Percentiles rank a stretch among this genome's conserved stretches.
phyloP scores from a whole-genome alignment of 2,329 filamentous ascomycete species.

The Phaeomoniella chlamydospora region DNA sequence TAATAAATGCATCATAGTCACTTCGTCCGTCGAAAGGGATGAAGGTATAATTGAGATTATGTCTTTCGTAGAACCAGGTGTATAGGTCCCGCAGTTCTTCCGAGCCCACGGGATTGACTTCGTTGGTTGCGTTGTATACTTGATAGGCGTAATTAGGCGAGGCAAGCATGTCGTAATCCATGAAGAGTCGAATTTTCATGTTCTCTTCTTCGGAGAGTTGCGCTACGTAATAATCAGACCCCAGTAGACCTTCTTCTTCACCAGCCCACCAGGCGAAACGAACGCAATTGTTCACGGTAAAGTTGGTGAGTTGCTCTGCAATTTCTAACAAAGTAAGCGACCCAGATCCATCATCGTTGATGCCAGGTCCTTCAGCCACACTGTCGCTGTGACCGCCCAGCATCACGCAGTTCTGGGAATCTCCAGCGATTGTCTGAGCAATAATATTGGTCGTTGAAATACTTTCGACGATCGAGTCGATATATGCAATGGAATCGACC shows the following conservation, averaged over 20 bases:
- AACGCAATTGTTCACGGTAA: slow-evolving; percentile 54
- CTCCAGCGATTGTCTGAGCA: slow-evolving; percentile 43
- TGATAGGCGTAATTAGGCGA: slow-evolving; percentile 44
- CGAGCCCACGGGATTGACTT: slow-evolving; percentile 46
- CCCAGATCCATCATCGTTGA: slow-evolving; percentile 67
- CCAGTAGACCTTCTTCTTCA: slow-evolving; percentile 49
- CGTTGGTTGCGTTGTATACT: slow-evolving; percentile 42
- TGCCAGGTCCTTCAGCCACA: slow-evolving; percentile 49
- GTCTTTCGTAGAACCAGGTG: slow-evolving; percentile 47
- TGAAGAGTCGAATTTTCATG: slow-evolving; percentile 49
- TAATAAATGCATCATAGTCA: slow-evolving; percentile 67
- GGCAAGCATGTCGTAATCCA: slow-evolving; percentile 58
- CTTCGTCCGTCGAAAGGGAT: slow-evolving; percentile 66
- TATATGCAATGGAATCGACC: slow-evolving; percentile 20
- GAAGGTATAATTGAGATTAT: slow-evolving; percentile 51
- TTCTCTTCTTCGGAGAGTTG: slow-evolving; percentile 33
- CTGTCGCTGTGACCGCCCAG: slow-evolving; percentile 49
- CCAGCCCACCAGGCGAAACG: slow-evolving; percentile 55
- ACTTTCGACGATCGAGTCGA: slow-evolving; percentile 30
- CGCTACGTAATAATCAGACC: slow-evolving; percentile 42
- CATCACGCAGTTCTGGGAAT: slow-evolving; percentile 43
- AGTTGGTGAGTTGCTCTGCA: slow-evolving; percentile 50
- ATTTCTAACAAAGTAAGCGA: slow-evolving; percentile 45
- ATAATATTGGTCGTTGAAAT: slow-evolving; percentile 42
- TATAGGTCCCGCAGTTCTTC: slow-evolving; percentile 56